A percentile compares a stretch with the other conserved stretches of the same genome.
These are phyloP conservation scores for Colletotrichum acutatum DNA, from an alignment of 2,329 filamentous ascomycete species.

Conservation along the genomic window DNA sequence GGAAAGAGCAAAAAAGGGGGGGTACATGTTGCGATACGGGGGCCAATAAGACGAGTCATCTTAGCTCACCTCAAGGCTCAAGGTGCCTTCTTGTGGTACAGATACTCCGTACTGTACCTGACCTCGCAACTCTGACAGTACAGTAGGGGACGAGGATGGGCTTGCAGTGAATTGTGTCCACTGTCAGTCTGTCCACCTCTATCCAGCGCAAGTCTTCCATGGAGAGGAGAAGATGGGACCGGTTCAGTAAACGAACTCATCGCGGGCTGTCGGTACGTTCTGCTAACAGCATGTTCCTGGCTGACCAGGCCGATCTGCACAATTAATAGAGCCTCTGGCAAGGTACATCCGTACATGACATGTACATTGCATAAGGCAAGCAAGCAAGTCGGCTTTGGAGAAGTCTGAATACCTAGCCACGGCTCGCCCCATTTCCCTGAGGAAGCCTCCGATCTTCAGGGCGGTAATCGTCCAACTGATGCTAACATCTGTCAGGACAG, in stretches of 20 bases:
- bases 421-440: background rate
- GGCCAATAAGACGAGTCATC: conserved; percentile 32
- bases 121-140: conserved; percentile 2
- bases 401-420: background rate
- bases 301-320: conserved; percentile 28
- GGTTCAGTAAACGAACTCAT: background rate
- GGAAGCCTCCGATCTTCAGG: background rate
- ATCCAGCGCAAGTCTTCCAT: no score
- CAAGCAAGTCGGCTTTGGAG: background rate
- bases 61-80: background rate
- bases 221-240: background rate
- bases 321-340: conserved; percentile 21
- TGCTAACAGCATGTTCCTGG: conserved; percentile 20
- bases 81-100: background rate
- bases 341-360: conserved; percentile 14
- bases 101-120: background rate
- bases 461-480: background rate
- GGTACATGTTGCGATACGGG: background rate
- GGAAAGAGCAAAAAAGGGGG: background rate
- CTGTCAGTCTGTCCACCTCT: no score
- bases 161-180: conserved; percentile 2
- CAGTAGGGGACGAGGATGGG: conserved; percentile 29
- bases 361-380: background rate
- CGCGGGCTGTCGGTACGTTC: conserved; percentile 9
- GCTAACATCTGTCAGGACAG: background rate